phyloP scores from a whole-genome alignment of 441 rosid genomes.

The Erysimum cheiri region DNA sequence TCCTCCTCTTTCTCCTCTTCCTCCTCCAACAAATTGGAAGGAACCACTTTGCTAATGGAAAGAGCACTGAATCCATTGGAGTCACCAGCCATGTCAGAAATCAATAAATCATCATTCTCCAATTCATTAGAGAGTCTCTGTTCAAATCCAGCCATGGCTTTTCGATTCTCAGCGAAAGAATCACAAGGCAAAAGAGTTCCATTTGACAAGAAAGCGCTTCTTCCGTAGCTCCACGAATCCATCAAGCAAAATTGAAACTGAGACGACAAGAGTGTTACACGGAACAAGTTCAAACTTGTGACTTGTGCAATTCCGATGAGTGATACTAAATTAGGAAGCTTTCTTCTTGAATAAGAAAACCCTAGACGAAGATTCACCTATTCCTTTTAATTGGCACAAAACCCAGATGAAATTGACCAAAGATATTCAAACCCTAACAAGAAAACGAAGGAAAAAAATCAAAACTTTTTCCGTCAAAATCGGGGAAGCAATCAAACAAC shows the following conservation, averaged over 20 bases:
- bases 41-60: slow-evolving; percentile 38
- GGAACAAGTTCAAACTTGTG: no score
- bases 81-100: slow-evolving; percentile 45
- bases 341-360: slow-evolving; percentile 15
- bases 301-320: slow-evolving; percentile 5
- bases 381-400: slow-evolving; percentile 15
- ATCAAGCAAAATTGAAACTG: slow-evolving; percentile 43
- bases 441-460: slow-evolving; percentile 22
- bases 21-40: slow-evolving; percentile 51
- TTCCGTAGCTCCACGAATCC: slow-evolving; percentile 78
- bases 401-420: slow-evolving; percentile 27
- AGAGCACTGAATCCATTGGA: slow-evolving; percentile 44
- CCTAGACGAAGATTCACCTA: slow-evolving; percentile 7
- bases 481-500: slow-evolving; percentile 11
- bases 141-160: slow-evolving; percentile 53
- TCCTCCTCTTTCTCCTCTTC: slow-evolving; percentile 44
- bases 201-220: slow-evolving; percentile 49
- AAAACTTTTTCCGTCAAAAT: not conserved
- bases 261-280: slow-evolving; percentile 2
- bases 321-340: slow-evolving; percentile 18
- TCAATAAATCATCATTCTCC: slow-evolving; percentile 43
- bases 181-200: slow-evolving; percentile 55
- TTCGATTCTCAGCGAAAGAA: slow-evolving; percentile 51
- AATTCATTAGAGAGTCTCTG: slow-evolving; percentile 43
- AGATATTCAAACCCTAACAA: slow-evolving; percentile 11